These are phyloP conservation scores for Paecilomyces sp. DNA, from an alignment of 2,329 filamentous ascomycete species.

Conservation along the genomic window DNA sequence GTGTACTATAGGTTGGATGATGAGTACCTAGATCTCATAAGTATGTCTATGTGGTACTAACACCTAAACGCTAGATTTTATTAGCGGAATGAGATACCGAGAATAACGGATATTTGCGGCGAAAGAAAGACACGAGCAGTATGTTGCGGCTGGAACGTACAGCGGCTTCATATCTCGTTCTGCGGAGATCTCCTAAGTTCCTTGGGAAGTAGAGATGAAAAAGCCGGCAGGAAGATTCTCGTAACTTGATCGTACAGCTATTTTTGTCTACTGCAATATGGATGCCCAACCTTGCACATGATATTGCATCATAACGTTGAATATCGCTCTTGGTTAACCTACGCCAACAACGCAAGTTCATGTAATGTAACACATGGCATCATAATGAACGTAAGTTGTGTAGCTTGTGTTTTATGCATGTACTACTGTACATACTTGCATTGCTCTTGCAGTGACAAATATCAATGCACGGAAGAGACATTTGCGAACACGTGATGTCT, in stretches of 20 bases:
- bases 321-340: neutral
- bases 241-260: neutral
- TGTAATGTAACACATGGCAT: neutral
- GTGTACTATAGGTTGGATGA: neutral
- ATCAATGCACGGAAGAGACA: neutral
- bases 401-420: neutral
- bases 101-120: too few relatives aligned
- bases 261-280: neutral
- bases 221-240: neutral
- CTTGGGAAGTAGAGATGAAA: neutral
- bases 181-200: neutral
- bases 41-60: neutral
- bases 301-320: neutral
- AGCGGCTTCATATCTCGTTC: too few relatives aligned
- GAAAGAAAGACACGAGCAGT: too few relatives aligned
- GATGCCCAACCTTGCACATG: neutral
- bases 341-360: neutral
- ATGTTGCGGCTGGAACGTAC: too few relatives aligned
- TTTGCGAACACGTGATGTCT: neutral
- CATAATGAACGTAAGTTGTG: neutral
- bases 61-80: neutral
- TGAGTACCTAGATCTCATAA: neutral
- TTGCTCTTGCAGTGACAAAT: neutral
- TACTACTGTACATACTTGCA: neutral
- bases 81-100: too few relatives aligned